Evolutionary conservation across 192 early-diverging fungal species (phyloP).

Genomic region (Coemansia sp.): DNA sequence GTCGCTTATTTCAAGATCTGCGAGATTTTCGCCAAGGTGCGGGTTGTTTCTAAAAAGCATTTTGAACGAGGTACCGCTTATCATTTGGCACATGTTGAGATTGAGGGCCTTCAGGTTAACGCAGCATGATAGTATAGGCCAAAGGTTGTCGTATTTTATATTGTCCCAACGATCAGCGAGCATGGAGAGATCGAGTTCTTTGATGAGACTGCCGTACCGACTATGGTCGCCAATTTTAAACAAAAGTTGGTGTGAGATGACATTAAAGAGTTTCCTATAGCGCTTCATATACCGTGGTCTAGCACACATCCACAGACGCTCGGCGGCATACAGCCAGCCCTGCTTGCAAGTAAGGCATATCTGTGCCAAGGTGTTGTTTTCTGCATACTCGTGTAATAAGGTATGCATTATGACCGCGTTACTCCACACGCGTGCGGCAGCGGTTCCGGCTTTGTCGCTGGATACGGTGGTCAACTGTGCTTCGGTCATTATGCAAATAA

Average conservation of each 20-base stretch:
- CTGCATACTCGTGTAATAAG: not conserved
- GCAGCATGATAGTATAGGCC: conserved; percentile 13
- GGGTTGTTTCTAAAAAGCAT: conserved; percentile 4
- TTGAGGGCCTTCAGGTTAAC: conserved; percentile 1
- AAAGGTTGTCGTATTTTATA: conserved; percentile 10
- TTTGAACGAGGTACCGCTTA: not conserved
- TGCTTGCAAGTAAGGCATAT: conserved; percentile 6
- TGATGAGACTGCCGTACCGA: conserved; percentile 19
- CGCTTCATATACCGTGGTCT: conserved; percentile 6
- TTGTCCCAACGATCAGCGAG: conserved; percentile 29
- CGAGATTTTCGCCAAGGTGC: not conserved
- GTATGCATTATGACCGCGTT: conserved; percentile 8
- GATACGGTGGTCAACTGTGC: no score
- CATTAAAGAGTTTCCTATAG: conserved; percentile 5
- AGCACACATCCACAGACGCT: conserved; percentile 10
- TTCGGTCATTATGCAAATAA: no score
- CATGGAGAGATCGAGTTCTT: conserved; percentile 25
- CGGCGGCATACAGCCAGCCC: conserved; percentile 18
- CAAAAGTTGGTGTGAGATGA: not conserved
- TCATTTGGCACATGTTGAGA: conserved; percentile 26
- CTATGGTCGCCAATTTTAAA: conserved; percentile 4
- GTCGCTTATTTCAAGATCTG: not conserved
- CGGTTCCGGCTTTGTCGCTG: not conserved
- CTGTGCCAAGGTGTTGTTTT: not conserved
- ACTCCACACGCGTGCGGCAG: conserved; percentile 7